These are phyloP conservation scores for Phytophthora colocasiae DNA, from an alignment of 352 stramenopile genomes.

Conservation along the genomic window DNA sequence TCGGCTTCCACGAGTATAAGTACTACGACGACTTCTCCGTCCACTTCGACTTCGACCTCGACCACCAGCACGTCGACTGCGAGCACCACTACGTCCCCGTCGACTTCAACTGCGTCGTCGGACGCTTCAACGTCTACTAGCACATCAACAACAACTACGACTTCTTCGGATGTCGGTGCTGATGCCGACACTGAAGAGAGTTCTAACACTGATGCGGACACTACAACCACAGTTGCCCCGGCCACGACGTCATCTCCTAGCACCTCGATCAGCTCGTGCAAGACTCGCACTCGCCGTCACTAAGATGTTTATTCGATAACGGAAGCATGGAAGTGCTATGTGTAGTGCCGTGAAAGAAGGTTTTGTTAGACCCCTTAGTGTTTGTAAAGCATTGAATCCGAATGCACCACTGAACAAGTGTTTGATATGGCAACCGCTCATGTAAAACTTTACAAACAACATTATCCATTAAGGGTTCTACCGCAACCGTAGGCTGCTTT, in stretches of 20 bases:
- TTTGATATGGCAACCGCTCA: not conserved
- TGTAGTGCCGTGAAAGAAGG: conserved; percentile 3
- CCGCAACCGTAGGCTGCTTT: conserved; percentile 9
- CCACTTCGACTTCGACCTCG: conserved; percentile 1
- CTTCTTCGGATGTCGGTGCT: conserved; percentile 18
- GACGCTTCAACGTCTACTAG: not conserved
- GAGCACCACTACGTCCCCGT: not conserved
- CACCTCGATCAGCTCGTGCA: conserved; percentile 24
- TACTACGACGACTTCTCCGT: conserved; percentile 3
- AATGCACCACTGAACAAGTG: too few relatives aligned
- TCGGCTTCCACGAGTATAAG: conserved; percentile 11
- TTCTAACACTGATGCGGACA: conserved; percentile 9
- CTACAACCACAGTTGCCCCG: not conserved
- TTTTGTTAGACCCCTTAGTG: conserved; percentile 5
- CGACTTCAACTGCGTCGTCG: conserved; percentile 7
- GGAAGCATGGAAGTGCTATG: conserved; percentile 1
- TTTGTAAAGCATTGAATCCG: too few relatives aligned
- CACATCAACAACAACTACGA: not conserved
- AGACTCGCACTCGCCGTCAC: conserved; percentile 20
- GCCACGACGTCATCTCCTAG: conserved; percentile 8
- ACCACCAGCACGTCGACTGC: not conserved
- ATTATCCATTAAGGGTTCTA: conserved; percentile 27
- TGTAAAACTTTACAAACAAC: conserved; percentile 14
- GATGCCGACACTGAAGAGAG: conserved; percentile 8
- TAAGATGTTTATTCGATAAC: conserved; percentile 3